Conservation (phyloP, 2,329 filamentous ascomycete genomes). For the Chaetomiaceae sp. region DNA sequence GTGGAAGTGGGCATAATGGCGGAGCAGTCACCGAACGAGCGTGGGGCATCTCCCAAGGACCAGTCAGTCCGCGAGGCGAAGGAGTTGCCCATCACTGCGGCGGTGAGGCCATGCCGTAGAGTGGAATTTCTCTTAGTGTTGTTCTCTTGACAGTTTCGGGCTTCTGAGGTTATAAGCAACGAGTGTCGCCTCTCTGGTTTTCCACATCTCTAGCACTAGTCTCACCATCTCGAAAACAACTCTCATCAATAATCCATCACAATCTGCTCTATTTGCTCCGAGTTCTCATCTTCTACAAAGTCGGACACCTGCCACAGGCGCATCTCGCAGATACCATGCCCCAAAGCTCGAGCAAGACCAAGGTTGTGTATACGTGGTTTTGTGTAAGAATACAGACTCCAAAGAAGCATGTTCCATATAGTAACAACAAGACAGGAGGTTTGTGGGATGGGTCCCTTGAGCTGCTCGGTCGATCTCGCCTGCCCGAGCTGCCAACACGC, state of each 20-base stretch:
- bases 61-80: conserved; percentile 2
- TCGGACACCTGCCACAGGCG: neutral
- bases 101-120: conserved; percentile 3
- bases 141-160: neutral
- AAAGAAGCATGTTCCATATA: neutral
- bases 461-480: neutral
- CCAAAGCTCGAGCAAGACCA: neutral
- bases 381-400: conserved; percentile 10
- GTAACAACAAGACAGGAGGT: conserved; percentile 7
- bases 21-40: conserved; percentile 11
- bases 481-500: conserved; percentile 12
- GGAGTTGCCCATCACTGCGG: neutral
- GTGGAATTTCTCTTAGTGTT: neutral
- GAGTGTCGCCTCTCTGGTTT: neutral
- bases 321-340: neutral
- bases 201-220: neutral
- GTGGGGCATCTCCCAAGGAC: neutral
- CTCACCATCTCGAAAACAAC: neutral
- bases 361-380: conserved; percentile 8
- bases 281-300: neutral
- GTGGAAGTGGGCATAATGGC: conserved; percentile 13
- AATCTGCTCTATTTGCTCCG: neutral
- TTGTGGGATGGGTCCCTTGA: conserved; percentile 12
- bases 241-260: neutral
- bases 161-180: neutral